Evolutionary conservation across 345 rosid genomes (phyloP), one percentile per base, ranked within the genome.

Genomic region (Clarkia xantiana): DNA sequence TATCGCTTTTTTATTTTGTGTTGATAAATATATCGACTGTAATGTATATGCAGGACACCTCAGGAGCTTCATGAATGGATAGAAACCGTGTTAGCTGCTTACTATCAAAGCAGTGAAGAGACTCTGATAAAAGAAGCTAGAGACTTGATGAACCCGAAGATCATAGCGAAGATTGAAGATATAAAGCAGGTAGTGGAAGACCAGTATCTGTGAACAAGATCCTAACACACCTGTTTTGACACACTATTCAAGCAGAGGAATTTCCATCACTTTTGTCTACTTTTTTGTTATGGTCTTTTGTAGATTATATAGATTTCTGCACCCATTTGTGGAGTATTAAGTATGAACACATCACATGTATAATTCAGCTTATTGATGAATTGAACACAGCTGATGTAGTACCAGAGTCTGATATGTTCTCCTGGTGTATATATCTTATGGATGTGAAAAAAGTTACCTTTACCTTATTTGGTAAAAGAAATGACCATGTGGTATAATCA

Each of bases 51-150:
- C 55, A 89, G 97, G 76, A 85, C 93, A 42, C 97, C 97, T 1
- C 85, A 75, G 68, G 67, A 80, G 72, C 79, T 89, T 55, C 86
- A 73, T 55, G 66, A 73, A 19, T 66, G 76, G 76, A 76, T 85
- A 51, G 68, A 62, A 67, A 63, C 79, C 2, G 69, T 80, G 62
- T 59, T 86, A 62, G 81, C 81, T 68, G 94, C 94, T 11, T 86
- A 82, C 62, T 68, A 76, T 67, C 70, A 66, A 40, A 81, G 94
- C 62, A 73, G 58, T 46, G 81, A 79, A 67, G 95, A 91, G 43
- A 74, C 86, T 52, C 73, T 89, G 47, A 55, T 82, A 59, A 69
- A 73, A 60, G 97, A 90, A 76, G 97, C 94, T n/a, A 76, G 76
- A 70, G 91, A 82, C 58, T 62, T 82, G 67, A 74, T 86, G 97